These are phyloP conservation scores for Phaeosphaeria sp. DNA, from an alignment of 2,329 filamentous ascomycete species.

Conservation along the genomic window DNA sequence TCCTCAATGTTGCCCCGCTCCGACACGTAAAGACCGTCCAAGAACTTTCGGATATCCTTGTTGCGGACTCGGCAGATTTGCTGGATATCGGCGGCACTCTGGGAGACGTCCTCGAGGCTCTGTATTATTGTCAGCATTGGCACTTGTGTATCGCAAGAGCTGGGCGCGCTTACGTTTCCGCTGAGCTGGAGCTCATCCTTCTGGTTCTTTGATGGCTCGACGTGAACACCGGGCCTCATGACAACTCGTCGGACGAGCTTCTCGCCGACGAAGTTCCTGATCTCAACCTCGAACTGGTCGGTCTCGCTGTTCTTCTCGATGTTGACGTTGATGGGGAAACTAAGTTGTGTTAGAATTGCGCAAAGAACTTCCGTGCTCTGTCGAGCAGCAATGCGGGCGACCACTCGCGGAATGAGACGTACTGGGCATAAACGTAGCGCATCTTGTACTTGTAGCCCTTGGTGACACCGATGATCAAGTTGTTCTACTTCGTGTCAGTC, in stretches of 20 bases:
- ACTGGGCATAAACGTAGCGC: conserved; percentile 99
- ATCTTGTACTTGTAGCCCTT: conserved; percentile 99
- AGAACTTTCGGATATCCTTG: conserved; percentile 99
- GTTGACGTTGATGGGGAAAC: conserved; percentile 99
- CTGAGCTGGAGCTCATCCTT: conserved; percentile 96
- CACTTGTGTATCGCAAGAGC: conserved; percentile 1
- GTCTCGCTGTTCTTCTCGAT: conserved; percentile 95
- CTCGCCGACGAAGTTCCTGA: conserved; percentile 82
- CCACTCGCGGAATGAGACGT: conserved; percentile 17
- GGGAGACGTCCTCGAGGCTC: conserved; percentile 94
- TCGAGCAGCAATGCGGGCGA: neutral
- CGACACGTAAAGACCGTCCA: conserved; percentile 99
- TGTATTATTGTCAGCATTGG: conserved; percentile 32
- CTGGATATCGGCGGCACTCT: conserved; percentile 98
- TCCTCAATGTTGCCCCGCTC: conserved; percentile 96
- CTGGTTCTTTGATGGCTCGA: conserved; percentile 86
- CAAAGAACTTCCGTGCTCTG: neutral
- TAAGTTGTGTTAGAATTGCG: conserved; percentile 23
- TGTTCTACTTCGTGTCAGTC: conserved; percentile 64
- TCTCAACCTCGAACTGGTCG: conserved; percentile 89
- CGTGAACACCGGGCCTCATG: conserved; percentile 89
- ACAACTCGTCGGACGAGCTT: conserved; percentile 94
- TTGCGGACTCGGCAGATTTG: conserved; percentile 99
- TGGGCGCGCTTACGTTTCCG: conserved; percentile 69
- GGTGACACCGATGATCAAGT: conserved; percentile 97